phyloP scores from a whole-genome alignment of 192 early-diverging fungal species.

The Coemansia interrupta region DNA sequence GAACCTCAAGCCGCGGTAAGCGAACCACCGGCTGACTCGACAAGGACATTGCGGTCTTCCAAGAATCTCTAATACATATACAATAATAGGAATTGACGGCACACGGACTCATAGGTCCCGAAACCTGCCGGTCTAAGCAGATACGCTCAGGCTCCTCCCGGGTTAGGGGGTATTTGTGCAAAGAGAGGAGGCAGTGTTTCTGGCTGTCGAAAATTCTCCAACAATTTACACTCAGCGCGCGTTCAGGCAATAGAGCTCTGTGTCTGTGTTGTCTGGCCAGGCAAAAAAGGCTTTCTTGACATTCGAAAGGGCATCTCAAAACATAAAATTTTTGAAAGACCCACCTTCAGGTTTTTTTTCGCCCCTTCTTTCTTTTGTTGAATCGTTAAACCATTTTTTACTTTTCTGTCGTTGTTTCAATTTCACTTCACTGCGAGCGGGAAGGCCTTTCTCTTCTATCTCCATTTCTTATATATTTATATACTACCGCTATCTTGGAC shows the following conservation, averaged over 20 bases:
- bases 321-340: background rate
- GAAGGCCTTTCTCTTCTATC: background rate
- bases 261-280: too few relatives aligned
- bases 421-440: background rate
- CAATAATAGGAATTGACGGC: too few relatives aligned
- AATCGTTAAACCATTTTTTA: conserved; percentile 1
- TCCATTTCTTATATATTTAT: background rate
- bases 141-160: too few relatives aligned
- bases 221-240: too few relatives aligned
- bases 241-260: too few relatives aligned
- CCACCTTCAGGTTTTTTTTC: background rate
- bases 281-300: too few relatives aligned
- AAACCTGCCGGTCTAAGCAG: too few relatives aligned
- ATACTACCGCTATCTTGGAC: too few relatives aligned
- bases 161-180: too few relatives aligned
- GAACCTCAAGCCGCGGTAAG: conserved; percentile 1
- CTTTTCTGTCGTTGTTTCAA: conserved; percentile 2
- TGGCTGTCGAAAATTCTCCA: too few relatives aligned
- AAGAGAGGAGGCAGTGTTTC: too few relatives aligned
- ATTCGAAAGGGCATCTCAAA: background rate
- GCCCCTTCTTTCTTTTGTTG: background rate
- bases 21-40: background rate
- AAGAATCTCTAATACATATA: background rate
- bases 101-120: too few relatives aligned
- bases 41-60: background rate